Base-by-base conservation (phyloP, 2,329 filamentous ascomycete genomes). In the Ceratocystis alfenasii region DNA sequence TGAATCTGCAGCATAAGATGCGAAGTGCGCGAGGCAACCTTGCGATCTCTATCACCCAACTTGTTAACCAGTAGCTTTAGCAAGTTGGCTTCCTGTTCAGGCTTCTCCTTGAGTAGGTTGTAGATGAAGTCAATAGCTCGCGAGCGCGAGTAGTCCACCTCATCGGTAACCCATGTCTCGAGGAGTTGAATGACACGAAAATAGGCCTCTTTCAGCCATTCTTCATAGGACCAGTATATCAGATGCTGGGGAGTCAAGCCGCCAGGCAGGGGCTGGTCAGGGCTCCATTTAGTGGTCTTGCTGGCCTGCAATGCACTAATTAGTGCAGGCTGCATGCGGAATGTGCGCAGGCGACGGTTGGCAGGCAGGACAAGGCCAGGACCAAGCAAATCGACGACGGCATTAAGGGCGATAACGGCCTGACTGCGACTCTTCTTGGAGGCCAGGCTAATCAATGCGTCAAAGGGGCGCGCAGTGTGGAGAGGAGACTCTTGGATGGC, bases 401-500 rank as follows among this genome's bases (percentile, higher is more conserved):
- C 94, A 28, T 89, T 88, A 65, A 97, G 81, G n/a, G 95, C 92
- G 72, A 92, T 88, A 67, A 99, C 86, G 6, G 94, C 93, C 73
- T 96, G 92, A 25, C 89, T 89, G 74, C 95, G 88, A 73, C 90
- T 97, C 75, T 91, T 90, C 77, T 99, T 99, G 72, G 86, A 87
- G n/a, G 92, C 90, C 55, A 99, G 78, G 1, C 78, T 83, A 70
- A 97, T 80, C 60, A 99, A 79, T 69, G 85, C 90, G 71, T 97
- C 93, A 69, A 97, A 86, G 0, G 92, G 88, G 73, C 94, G 93
- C 69, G 85, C 87, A 68, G 92, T 97, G 75, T 99, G 94, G 63
- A 97, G 78, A 20, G 94, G 94, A 7, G 95, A 97, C 75, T 99
- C 94, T 77, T 99, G 95, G 12, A 96, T 86, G 66, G 94, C 88